These are phyloP conservation scores for Garcia nutans DNA, from an alignment of 345 rosid genomes.

Conservation along the genomic window DNA sequence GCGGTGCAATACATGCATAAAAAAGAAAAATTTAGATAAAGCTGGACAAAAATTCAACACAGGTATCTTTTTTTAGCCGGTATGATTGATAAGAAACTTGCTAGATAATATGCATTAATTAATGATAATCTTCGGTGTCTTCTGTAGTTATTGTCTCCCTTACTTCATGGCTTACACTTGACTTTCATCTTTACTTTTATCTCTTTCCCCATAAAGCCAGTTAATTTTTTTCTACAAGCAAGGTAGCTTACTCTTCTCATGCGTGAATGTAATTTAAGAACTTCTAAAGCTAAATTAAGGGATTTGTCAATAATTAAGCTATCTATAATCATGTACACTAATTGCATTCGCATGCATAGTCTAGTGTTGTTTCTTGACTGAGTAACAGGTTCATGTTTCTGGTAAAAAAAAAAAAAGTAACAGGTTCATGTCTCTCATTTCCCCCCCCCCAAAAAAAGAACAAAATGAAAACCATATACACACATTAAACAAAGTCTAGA, in stretches of 20 bases:
- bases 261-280: not conserved
- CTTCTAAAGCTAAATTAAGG: not conserved
- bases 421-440: too few species aligned
- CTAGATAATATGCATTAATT: not conserved
- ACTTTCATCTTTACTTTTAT: too few species aligned
- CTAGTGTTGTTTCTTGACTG: too few species aligned
- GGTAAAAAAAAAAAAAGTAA: too few species aligned
- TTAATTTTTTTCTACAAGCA: not conserved
- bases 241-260: not conserved
- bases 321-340: too few species aligned
- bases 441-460: too few species aligned
- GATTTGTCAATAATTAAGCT: too few species aligned
- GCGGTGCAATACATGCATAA: conserved; percentile 23
- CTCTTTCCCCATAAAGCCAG: not conserved
- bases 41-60: conserved; percentile 18
- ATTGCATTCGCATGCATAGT: too few species aligned
- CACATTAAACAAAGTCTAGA: too few species aligned
- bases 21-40: conserved; percentile 1
- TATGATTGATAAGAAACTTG: conserved; percentile 11
- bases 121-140: conserved; percentile 33
- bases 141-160: conserved; percentile 23
- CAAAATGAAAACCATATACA: too few species aligned
- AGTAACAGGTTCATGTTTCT: too few species aligned
- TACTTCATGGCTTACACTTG: not conserved
- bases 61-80: conserved; percentile 23